Conservation (phyloP, 257 asterid genomes). For the Nicotiana knightiana region DNA sequence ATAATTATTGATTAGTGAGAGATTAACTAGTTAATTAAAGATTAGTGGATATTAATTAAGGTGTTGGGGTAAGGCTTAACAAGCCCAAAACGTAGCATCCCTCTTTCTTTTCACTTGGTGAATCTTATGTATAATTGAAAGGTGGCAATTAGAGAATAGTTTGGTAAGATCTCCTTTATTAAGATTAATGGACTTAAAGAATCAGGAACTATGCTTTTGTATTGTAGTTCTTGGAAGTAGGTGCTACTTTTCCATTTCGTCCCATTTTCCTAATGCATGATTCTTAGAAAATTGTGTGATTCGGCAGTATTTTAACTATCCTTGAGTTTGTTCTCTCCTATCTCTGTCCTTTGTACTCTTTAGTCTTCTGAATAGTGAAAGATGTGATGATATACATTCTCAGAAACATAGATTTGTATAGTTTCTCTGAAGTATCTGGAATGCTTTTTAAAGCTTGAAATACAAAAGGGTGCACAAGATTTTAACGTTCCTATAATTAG, state of each 20-base stretch:
- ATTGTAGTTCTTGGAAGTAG: not conserved
- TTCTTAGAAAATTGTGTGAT: not conserved
- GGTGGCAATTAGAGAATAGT: too few relatives aligned
- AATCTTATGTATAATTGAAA: too few relatives aligned
- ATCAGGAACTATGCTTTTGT: not conserved
- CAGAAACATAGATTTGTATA: not conserved
- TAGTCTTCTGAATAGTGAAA: not conserved
- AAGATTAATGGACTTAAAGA: not conserved
- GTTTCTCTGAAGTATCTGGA: not conserved
- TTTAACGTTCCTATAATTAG: too few relatives aligned
- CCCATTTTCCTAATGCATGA: not conserved
- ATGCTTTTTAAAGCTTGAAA: not conserved
- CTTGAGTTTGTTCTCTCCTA: not conserved
- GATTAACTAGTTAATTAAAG: too few relatives aligned
- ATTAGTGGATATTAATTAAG: too few relatives aligned
- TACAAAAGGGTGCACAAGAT: too few relatives aligned
- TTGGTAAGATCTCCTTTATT: slow-evolving; percentile 44
- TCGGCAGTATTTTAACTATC: not conserved
- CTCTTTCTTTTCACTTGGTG: too few relatives aligned
- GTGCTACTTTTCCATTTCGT: not conserved
- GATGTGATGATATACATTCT: not conserved
- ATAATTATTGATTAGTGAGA: too few relatives aligned
- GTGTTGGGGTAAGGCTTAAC: too few relatives aligned
- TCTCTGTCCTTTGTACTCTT: not conserved
- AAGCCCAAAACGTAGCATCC: too few relatives aligned